A percentile compares a stretch with the other conserved stretches of the same genome.
Conservation (phyloP, 352 stramenopile species). For the Pythium dissotocum region DNA sequence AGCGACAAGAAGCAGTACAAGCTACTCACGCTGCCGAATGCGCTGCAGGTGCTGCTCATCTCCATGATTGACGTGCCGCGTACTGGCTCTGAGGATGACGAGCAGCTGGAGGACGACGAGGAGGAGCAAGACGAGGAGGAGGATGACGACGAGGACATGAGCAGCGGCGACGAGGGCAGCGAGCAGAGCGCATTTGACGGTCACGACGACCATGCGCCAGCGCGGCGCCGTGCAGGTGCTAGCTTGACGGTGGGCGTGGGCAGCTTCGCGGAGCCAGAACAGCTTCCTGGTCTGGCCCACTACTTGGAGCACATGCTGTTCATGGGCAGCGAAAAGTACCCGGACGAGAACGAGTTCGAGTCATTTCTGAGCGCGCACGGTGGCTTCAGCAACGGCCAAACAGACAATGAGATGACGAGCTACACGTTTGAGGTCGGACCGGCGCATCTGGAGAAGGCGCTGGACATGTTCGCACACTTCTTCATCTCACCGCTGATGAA, state of each 20-base stretch:
- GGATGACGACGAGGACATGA: slow-evolving; percentile 29
- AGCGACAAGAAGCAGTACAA: slow-evolving; percentile 61
- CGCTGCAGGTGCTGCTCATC: slow-evolving; percentile 35
- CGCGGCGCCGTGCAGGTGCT: slow-evolving; percentile 25
- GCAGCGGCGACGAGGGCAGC: slow-evolving; percentile 26
- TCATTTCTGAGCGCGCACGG: slow-evolving; percentile 67
- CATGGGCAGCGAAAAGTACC: slow-evolving; percentile 90
- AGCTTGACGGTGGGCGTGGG: slow-evolving; percentile 43
- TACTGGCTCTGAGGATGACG: slow-evolving; percentile 16
- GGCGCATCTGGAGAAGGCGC: slow-evolving; percentile 32
- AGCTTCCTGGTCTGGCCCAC: slow-evolving; percentile 80
- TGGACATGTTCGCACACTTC: slow-evolving; percentile 90
- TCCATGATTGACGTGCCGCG: slow-evolving; percentile 19
- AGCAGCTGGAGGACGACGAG: slow-evolving; percentile 10
- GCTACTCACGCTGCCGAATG: slow-evolving; percentile 52
- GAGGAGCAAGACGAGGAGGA: slow-evolving; percentile 28
- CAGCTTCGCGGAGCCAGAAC: slow-evolving; percentile 35
- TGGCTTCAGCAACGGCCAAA: slow-evolving; percentile 82
- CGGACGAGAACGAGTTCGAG: slow-evolving; percentile 88
- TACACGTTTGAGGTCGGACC: slow-evolving; percentile 83
- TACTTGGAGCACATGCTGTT: slow-evolving; percentile 97
- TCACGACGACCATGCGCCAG: slow-evolving; percentile 19
- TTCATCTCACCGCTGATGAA: slow-evolving; percentile 81
- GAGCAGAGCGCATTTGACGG: slow-evolving; percentile 35
- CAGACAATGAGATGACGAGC: slow-evolving; percentile 79